Evolutionary conservation across 805 yeast species (phyloP), one percentile per base, ranked within the genome.

Genomic region (Kuraishia molischiana): DNA sequence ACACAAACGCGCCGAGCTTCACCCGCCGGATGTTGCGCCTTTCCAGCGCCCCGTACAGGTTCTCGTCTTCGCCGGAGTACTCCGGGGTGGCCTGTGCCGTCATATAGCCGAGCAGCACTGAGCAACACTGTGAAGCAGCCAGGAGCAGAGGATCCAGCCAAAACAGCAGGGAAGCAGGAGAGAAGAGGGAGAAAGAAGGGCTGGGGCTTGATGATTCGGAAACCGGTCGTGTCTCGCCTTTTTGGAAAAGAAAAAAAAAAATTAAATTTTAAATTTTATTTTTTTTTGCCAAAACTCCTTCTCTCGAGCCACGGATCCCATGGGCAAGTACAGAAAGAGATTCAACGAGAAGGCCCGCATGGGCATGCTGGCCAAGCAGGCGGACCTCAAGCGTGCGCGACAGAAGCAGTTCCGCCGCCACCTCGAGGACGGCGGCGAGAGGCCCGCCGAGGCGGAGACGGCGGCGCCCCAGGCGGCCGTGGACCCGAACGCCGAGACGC

Each of bases 331-430:
- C 54, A 71, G 92, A 47, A 73, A 74, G 57, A 59, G 95, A 43
- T 82, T 79, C 64, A 85, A 85, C 54, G 95, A 81, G 55, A 83
- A 82, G 62, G 95, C 92, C 39, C 76, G 95, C 24, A 54, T 85
- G 2, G 95, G 95, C 15, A 81, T 82, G 70, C 78, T 85, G 50
- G 78, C 86, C 21, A 85, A 80, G 65, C 84, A 80, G 54, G 76
- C 79, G 22, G 78, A 78, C 35, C 62, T 85, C 49, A 79, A 76
- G 45, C 59, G 61, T 36, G 82, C 75, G 19, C 65, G 94, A 38
- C 82, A 82, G 48, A 81, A 80, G 51, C 85, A 81, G 47, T 79
- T 80, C 53, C 51, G 61, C 21, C 61, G 81, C 29, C 71, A 70
- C 33, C 47, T 61, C 9, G 72, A 67, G 4, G 70, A 69, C 31